Conservation (phyloP, 2,329 filamentous ascomycete species). For the Aspergillus fumigatus region DNA sequence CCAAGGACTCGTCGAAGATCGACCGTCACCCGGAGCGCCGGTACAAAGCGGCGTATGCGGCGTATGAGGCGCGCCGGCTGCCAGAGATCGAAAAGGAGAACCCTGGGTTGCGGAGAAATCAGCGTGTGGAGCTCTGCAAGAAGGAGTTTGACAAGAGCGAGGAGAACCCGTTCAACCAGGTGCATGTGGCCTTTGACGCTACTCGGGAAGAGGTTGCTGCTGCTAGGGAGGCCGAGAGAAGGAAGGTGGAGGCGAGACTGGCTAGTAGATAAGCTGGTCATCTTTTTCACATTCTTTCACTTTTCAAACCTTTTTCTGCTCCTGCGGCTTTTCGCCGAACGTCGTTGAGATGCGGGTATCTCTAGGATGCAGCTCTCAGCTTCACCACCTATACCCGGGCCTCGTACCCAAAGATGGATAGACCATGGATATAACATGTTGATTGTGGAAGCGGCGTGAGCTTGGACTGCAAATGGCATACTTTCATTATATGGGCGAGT, state of each 20-base stretch:
- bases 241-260: slow-evolving; percentile 70
- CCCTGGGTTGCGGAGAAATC: slow-evolving; percentile 72
- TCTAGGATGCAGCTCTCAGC: not conserved
- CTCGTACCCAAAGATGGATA: slow-evolving; percentile 9
- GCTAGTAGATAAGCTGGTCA: slow-evolving; percentile 17
- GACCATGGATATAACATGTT: not conserved
- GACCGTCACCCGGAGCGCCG: slow-evolving; percentile 85
- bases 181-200: slow-evolving; percentile 69
- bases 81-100: slow-evolving; percentile 82
- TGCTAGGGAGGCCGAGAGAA: slow-evolving; percentile 62
- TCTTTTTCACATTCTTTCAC: not conserved
- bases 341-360: not conserved
- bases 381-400: not conserved
- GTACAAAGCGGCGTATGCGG: slow-evolving; percentile 79
- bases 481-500: not conserved
- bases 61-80: slow-evolving; percentile 75
- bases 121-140: slow-evolving; percentile 75
- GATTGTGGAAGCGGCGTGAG: not conserved
- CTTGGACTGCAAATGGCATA: not conserved
- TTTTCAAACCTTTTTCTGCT: not conserved
- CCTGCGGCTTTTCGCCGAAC: not conserved
- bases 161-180: slow-evolving; percentile 94
- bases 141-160: slow-evolving; percentile 95
- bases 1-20: slow-evolving; percentile 60
- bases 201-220: slow-evolving; percentile 69